Base-by-base conservation (phyloP, 2,329 filamentous ascomycete species). In the Biscogniauxia sp. region DNA sequence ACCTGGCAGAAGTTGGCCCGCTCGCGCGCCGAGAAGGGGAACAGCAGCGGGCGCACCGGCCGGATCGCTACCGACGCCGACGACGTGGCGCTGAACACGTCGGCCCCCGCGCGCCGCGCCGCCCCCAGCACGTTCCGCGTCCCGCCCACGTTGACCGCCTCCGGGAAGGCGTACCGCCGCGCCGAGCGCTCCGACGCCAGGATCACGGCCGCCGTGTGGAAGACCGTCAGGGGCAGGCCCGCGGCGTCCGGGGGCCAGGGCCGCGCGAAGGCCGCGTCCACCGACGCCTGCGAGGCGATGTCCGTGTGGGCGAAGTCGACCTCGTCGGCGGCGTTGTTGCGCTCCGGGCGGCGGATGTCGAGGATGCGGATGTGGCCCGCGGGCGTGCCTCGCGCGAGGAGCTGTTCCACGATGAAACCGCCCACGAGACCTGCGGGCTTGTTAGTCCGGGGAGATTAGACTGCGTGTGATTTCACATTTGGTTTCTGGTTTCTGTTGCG, bases 121-220 rank as follows among this genome's bases (percentile, higher is more conserved):
- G 80, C 80, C 8, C 75, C 70, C 5, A 86, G 68, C 0, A 84
- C 76, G 64, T 84, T 80, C 19, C 72, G 71, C 1, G 82, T 82
- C 8, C 83, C 84, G 8, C 67, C 69, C 23, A 84, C 75, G 62
- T 86, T 87, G 57, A 85, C 81, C 19, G 74, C 71, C 54, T 75
- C 75, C 57, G 77, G 77, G 25, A 78, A 77, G 23, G 74, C 69
- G 63, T 85, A 82, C 32, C 81, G 73, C 32, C 75, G 70, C 53
- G 69, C 67, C 55, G 77, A 75, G 6, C 83, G 78, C 58, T 86
- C 83, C 17, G 75, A 77, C 0, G 81, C 78, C 11, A 82, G 75
- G 60, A 86, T 85, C 5, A 79, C 75, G 1, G 83, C 84, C 2
- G 83, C 84, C 0, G 80, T 85, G 72, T 86, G 84, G 66, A 83